These are phyloP conservation scores for Schwanniomyces sp. DNA, from an alignment of 805 yeast species.

Conservation along the genomic window DNA sequence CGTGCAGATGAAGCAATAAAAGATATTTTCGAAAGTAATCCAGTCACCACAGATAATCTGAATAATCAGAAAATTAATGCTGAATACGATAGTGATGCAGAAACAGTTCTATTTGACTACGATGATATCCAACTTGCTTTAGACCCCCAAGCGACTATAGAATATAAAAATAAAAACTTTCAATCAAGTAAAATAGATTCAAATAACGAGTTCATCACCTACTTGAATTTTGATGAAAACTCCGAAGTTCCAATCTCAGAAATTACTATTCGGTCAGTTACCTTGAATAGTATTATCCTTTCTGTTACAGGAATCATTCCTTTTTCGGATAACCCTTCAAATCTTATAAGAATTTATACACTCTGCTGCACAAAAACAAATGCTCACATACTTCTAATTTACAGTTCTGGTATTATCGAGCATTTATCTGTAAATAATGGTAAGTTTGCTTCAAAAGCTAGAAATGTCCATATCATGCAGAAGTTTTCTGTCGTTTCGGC, in stretches of 20 bases:
- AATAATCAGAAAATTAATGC: background rate
- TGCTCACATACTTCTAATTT: slow-evolving; percentile 6
- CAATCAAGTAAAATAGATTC: slow-evolving; percentile 11
- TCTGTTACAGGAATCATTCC: background rate
- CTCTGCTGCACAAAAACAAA: slow-evolving; percentile 1
- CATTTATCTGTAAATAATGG: slow-evolving; percentile 9
- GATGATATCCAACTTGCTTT: slow-evolving; percentile 4
- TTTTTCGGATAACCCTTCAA: background rate
- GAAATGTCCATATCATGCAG: background rate
- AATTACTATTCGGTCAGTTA: slow-evolving; percentile 1
- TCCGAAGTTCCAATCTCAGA: background rate
- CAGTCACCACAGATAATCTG: background rate
- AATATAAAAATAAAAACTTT: slow-evolving; percentile 5
- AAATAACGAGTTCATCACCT: slow-evolving; percentile 6
- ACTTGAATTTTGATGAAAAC: slow-evolving; percentile 8
- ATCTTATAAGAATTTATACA: slow-evolving; percentile 10
- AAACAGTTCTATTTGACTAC: slow-evolving; percentile 26
- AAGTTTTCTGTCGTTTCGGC: background rate
- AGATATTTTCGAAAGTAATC: slow-evolving; percentile 1
- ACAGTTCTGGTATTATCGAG: slow-evolving; percentile 9
- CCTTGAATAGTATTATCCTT: background rate
- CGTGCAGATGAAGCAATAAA: slow-evolving; percentile 1
- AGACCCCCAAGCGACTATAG: background rate
- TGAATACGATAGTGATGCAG: slow-evolving; percentile 24
- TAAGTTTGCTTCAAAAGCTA: slow-evolving; percentile 6